A percentile compares a stretch with the other conserved stretches of the same genome.
phyloP scores from a whole-genome alignment of 192 early-diverging fungal species.

The Coemansia sp. region DNA sequence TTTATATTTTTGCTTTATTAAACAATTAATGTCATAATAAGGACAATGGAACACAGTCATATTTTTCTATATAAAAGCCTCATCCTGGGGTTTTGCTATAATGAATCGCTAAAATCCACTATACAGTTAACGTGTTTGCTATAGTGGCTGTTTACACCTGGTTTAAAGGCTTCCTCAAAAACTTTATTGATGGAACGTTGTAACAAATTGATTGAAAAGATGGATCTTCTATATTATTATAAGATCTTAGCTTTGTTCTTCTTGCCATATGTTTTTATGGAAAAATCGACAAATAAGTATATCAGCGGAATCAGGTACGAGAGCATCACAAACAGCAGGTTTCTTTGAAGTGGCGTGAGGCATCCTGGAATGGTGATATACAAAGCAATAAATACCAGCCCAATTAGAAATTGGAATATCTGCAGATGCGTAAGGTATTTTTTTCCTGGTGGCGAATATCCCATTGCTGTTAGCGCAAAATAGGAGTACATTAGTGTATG shows the following conservation, averaged over 20 bases:
- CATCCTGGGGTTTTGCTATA: neutral
- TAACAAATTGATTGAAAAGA: neutral
- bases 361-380: conserved; percentile 69
- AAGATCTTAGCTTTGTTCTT: conserved; percentile 38
- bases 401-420: conserved; percentile 83
- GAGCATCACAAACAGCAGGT: conserved; percentile 68
- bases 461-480: conserved; percentile 74
- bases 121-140: no score
- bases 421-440: conserved; percentile 81
- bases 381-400: conserved; percentile 61
- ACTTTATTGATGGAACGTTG: conserved; percentile 1
- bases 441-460: conserved; percentile 75
- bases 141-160: neutral
- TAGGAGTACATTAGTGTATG: conserved; percentile 88
- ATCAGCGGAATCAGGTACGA: conserved; percentile 76
- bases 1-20: neutral
- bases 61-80: neutral
- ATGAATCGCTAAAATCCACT: neutral
- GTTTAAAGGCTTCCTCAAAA: neutral
- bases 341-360: conserved; percentile 57
- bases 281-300: conserved; percentile 81
- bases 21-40: neutral
- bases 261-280: conserved; percentile 65
- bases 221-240: neutral
- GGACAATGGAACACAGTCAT: neutral